Percentiles rank a stretch among this genome's conserved stretches.
phyloP scores from a whole-genome alignment of 1,284 basidiomycete genomes.

The Earliella scabrosa region DNA sequence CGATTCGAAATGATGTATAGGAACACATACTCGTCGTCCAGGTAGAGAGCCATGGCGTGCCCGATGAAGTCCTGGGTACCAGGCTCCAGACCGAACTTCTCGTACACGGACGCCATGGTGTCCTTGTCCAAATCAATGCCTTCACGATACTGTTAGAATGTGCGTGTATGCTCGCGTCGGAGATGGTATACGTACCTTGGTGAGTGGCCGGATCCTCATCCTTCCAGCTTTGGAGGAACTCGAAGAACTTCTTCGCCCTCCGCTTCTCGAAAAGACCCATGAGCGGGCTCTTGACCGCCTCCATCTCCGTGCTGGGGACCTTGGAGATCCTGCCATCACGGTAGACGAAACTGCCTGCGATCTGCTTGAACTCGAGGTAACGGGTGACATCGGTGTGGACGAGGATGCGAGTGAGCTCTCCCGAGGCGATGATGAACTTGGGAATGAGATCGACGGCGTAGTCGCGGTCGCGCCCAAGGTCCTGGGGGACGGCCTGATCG shows the following conservation, averaged over 20 bases:
- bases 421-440: conserved; percentile 98
- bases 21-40: conserved; percentile 89
- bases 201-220: conserved; percentile 95
- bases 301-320: conserved; percentile 97
- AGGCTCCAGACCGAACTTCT: conserved; percentile 96
- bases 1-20: not conserved
- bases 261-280: conserved; percentile 99
- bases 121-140: conserved; percentile 87
- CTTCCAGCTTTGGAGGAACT: conserved; percentile 95
- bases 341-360: conserved; percentile 97
- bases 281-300: conserved; percentile 92
- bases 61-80: conserved; percentile 99
- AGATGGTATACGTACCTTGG: conserved; percentile 73
- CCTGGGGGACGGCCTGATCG: conserved; percentile 69
- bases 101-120: conserved; percentile 92
- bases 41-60: conserved; percentile 98
- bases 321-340: conserved; percentile 97
- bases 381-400: conserved; percentile 99
- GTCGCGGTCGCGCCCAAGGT: conserved; percentile 92
- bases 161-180: no score
- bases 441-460: conserved; percentile 96
- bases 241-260: conserved; percentile 98
- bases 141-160: no score
- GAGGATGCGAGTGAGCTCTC: conserved; percentile 97
- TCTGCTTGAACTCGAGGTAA: conserved; percentile 99